Base-by-base conservation (phyloP, 2,329 filamentous ascomycete genomes). In the Aureobasidium uvarum region DNA sequence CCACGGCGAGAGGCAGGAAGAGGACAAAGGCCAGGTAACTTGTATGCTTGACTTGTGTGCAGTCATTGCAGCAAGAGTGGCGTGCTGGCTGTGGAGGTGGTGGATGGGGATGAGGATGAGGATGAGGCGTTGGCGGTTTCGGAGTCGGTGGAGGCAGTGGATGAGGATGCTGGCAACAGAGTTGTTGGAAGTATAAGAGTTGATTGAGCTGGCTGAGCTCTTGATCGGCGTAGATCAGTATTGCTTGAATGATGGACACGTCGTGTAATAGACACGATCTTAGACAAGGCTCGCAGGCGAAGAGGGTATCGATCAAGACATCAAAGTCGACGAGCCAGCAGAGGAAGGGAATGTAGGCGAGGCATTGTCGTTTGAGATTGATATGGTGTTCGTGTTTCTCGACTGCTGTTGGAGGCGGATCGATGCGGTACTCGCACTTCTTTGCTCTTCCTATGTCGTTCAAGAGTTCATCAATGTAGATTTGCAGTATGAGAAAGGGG, bases 321-420 rank as follows among this genome's bases (percentile, higher is more conserved):
- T 59, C 55, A 25, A 59, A 59, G 18, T 59, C 55, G 28, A 20
- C 23, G 28, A 59, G 55, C 55, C 55, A 59, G 39, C 55, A 45
- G 18, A 59, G 55, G 14, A 59, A 59, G 6, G 55, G 41, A 10
- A 46, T 59, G 41, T 59, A 59, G 23, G 55, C 55, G 55, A 59
- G 55, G 20, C 55, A 59, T 36, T 28, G 39, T 8, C 31, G 28
- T 20, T 59, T 39, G 39, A 59, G 55, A 18, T 16, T 20, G 25
- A 59, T 23, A 25, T 59, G 55, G 28, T 59, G 41, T 8, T 59
- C 28, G 36, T 23, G 46, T 13, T 28, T 45, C 18, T 46, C 55
- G 25, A 11, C n/a, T 6, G 25, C 7, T 1, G 55, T 59, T 16
- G 55, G 55, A 16, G 55, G 55, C 36, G 55, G 55, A 18, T 46